Evolutionary conservation across 2,329 filamentous ascomycete species (phyloP), one percentile per base, ranked within the genome.

Genomic region (Dichotomopilus funicola): DNA sequence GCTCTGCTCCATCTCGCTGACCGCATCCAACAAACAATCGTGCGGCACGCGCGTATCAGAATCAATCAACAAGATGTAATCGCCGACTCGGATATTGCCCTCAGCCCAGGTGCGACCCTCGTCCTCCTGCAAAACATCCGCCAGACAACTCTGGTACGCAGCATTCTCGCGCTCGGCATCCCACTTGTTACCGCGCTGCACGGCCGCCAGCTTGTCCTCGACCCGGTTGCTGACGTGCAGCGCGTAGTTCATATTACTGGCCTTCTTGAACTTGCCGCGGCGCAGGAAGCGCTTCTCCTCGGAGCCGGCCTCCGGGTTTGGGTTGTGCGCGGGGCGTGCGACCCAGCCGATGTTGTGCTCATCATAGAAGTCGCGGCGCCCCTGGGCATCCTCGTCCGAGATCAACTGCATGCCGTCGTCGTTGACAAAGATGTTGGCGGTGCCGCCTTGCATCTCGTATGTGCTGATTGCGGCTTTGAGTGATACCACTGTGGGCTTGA

Each of bases 31-130:
- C 58, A 92, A 76, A 65, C 88, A 92, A 69, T 91, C 88, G 38
- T 78, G 73, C 1, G 88, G 88, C 2, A 90, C 87, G 70, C 87
- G 86, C 36, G 87, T 91, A 68, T 91, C 87, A 1, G 87, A 90
- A 72, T 90, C 87, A 66, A 90, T 87, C 57, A 91, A 73, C 36
- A 88, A 74, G 58, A 91, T 89, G 69, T 91, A 91, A 71, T 95
- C 89, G 54, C 90, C 90, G 27, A 95, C 76, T 52, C 89, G 88
- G 62, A 95, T 86, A 69, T 94, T 91, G 58, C 89, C 90, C 66
- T 90, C 88, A 27, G 89, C 89, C 87, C 86, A 88, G 34, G 86
- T 86, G 34, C 85, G 81, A n/a, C 84, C 83, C 55, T 88, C 78
- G 50, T 85, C 81, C 47, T 84, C 78, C 56, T 77, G 72, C 9